Evolutionary conservation across 1,139 yeast genomes (phyloP), one percentile per base, ranked within the genome.

Genomic region (Magnusiomyces paraingens): DNA sequence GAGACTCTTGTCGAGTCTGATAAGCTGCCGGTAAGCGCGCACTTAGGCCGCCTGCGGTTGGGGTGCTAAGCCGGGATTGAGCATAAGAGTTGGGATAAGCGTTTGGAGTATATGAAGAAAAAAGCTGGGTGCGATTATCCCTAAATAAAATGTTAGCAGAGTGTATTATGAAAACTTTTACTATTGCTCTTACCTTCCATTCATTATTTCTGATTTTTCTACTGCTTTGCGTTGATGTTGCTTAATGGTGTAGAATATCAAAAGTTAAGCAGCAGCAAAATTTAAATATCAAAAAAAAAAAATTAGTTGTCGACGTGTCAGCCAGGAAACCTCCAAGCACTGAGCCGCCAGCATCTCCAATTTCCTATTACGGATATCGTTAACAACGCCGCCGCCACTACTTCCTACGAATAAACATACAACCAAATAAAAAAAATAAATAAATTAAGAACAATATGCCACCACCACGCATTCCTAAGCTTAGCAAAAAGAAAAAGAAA

Each of bases 1-100:
- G 82, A 77, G 52, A 87, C 79, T 26, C 44, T 17, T 49, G 46
- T 46, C 46, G 41, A 44, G 54, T 17, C 47, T 41, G 10, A 20
- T 26, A 41, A 14, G 45, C 21, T 11, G 47, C 15, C 22, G 29
- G 20, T 32, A 49, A 11, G 15, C 44, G 21, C 26, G 17, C 41
- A 17, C 38, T 41, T 15, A 41, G 47, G 26, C 48, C 50, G 36
- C 58, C 52, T 52, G 55, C 55, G 39, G 50, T 49, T n/a, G 58
- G 52, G 35, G 50, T 42, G 14, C 32, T 29, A 8, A 18, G 14
- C 35, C 46, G 46, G 35, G 35, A 21, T 17, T 12, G 14, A 10
- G 20, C 47, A 3, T 38, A 14, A 26, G 20, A 36, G 40, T 21
- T 39, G 8, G 55, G 52, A 55, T 51, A 56, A 57, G 49, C 57